Evolutionary conservation across 768 basidiomycete species (phyloP), one percentile per base, ranked within the genome.

Genomic region (Trametes cubensis): DNA sequence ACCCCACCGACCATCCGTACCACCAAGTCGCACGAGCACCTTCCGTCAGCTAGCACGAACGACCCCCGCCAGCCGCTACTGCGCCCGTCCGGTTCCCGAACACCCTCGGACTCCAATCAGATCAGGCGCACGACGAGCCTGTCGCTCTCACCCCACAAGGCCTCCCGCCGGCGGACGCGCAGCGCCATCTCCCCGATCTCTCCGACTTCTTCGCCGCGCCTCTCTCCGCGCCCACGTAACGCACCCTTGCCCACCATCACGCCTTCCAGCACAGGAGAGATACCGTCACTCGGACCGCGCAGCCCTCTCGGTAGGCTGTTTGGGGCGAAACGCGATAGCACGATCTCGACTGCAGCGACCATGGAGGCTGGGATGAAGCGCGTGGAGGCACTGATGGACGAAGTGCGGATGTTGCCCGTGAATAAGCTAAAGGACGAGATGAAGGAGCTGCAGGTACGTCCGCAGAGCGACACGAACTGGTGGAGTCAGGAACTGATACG

Each of bases 361-460:
- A 69, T 79, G 6, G 85, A 83, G 61, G 76, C 76, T 6, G 81
- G 77, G 30, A 60, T 86, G 52, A 83, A 76, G 65, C 79, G 80
- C 60, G 71, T 92, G 42, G 89, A 92, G 72, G 72, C 75, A 23
- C 68, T 90, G 60, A 68, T 92, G 60, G 87, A 90, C 48, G 84
- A 85, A 52, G 80, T 89, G 47, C 79, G 80, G 30, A 79, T 82
- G 45, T 65, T 90, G 63, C 90, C 91, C 7, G 82, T 91, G 20
- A 79, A 82, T 39, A 81, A 75, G 63, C 75, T 94, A 40, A 88
- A 84, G 73, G 87, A 88, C 2, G 90, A 94, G 72, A 88, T 94
- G 83, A 90, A 86, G 71, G 92, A 93, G 70, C 73, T 93, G 28
- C 89, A 90, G 81, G 89, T 89, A 47, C 50, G 79, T 73, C 20